A percentile compares a stretch with the other conserved stretches of the same genome.
phyloP scores from a whole-genome alignment of 805 yeast genomes.

The Spencermartinsiella europaea region DNA sequence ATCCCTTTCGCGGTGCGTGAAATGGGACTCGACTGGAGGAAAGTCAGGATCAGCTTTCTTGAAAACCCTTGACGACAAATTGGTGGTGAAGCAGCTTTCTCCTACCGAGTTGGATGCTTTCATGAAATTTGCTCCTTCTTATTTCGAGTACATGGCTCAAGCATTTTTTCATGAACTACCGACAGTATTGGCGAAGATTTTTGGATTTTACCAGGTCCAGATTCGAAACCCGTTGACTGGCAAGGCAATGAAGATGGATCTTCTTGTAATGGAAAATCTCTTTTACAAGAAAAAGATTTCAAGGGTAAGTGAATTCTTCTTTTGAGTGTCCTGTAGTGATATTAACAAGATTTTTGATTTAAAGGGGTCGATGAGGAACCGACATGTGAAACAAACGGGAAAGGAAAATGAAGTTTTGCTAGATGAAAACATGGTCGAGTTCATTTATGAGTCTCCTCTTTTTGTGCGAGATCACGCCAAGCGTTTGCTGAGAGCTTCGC shows the following conservation, averaged over 20 bases:
- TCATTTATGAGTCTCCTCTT: conserved; percentile 91
- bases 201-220: conserved; percentile 93
- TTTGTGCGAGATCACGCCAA: conserved; percentile 92
- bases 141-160: conserved; percentile 93
- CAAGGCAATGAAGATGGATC: conserved; percentile 77
- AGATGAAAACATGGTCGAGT: conserved; percentile 98
- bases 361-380: conserved; percentile 95
- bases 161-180: conserved; percentile 93
- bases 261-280: conserved; percentile 91
- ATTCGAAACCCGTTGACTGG: conserved; percentile 74
- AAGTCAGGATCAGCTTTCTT: conserved; percentile 92
- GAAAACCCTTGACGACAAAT: conserved; percentile 85
- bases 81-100: conserved; percentile 83
- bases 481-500: conserved; percentile 73
- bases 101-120: conserved; percentile 89
- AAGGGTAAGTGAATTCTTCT: conserved; percentile 32
- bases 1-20: conserved; percentile 85
- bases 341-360: conserved; percentile 65
- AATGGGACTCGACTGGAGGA: conserved; percentile 96
- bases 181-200: conserved; percentile 88
- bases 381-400: conserved; percentile 96
- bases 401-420: conserved; percentile 87
- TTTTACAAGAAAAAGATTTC: conserved; percentile 79
- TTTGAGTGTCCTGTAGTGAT: too few relatives aligned
- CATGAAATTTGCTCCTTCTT: conserved; percentile 92